Conservation (phyloP, 345 rosid species). For the Salix udensis region DNA sequence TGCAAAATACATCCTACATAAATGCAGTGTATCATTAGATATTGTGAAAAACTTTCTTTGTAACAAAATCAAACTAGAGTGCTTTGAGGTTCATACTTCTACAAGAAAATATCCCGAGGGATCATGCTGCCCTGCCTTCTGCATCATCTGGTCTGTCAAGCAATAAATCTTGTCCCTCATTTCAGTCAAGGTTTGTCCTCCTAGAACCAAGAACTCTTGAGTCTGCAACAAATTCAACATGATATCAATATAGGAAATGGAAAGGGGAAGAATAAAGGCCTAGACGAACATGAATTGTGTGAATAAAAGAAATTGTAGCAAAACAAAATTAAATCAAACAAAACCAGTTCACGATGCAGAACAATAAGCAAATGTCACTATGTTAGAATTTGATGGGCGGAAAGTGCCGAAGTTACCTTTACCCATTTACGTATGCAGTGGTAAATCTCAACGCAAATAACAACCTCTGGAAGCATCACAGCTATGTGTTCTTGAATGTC, state of each 20-base stretch:
- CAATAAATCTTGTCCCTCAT: constrained; percentile 79
- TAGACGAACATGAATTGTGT: neutral
- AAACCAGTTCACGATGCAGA: neutral
- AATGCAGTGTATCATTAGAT: constrained; percentile 13
- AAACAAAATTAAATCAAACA: neutral
- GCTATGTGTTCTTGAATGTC: constrained; percentile 32
- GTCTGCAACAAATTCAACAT: constrained; percentile 35
- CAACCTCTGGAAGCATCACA: constrained; percentile 51
- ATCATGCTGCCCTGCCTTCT: constrained; percentile 58
- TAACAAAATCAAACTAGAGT: neutral
- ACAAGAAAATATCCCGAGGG: constrained; percentile 89
- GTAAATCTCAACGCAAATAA: constrained; percentile 70
- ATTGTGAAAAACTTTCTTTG: neutral
- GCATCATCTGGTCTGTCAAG: constrained; percentile 68
- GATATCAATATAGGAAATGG: constrained; percentile 2
- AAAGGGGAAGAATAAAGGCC: neutral
- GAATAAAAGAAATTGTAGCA: neutral
- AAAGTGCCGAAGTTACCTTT: constrained; percentile 46
- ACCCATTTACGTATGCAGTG: constrained; percentile 33
- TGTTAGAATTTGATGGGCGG: neutral
- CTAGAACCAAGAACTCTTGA: constrained; percentile 83
- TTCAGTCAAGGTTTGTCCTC: constrained; percentile 63
- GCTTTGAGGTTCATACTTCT: constrained; percentile 45
- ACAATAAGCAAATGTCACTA: neutral
- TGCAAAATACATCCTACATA: constrained; percentile 62